phyloP scores from a whole-genome alignment of 345 rosid genomes.

The Raphanus raphanistrum region DNA sequence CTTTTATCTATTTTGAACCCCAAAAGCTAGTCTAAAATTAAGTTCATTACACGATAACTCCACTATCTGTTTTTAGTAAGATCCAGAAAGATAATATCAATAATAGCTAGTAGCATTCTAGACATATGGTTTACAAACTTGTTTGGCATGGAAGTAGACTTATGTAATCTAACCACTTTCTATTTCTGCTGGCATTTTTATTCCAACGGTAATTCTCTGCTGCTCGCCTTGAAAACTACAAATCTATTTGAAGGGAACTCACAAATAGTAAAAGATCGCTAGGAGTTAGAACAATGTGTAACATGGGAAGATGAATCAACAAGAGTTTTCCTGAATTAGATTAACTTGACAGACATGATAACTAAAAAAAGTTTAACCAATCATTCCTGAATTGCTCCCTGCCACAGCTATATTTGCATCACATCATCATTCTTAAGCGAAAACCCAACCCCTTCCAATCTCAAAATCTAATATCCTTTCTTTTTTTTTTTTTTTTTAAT shows the following conservation, averaged over 20 bases:
- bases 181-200: neutral
- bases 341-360: slow-evolving; percentile 13
- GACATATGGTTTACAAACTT: neutral
- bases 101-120: neutral
- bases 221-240: neutral
- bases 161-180: neutral
- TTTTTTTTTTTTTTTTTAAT: neutral
- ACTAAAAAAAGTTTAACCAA: slow-evolving; percentile 15
- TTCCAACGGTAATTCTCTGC: slow-evolving; percentile 6
- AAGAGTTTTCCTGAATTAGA: slow-evolving; percentile 17
- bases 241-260: slow-evolving; percentile 28
- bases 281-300: slow-evolving; percentile 6
- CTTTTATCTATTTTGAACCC: neutral
- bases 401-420: slow-evolving; percentile 36
- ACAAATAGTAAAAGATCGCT: slow-evolving; percentile 19
- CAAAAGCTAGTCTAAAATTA: neutral
- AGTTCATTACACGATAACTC: neutral
- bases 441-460: slow-evolving; percentile 17
- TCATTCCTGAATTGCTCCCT: slow-evolving; percentile 2
- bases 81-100: neutral
- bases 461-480: neutral
- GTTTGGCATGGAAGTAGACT: neutral
- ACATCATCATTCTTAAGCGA: slow-evolving; percentile 25
- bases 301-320: slow-evolving; percentile 8
- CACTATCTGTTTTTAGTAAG: neutral